Conservation (phyloP, 208 protist species). For the Crithidia thermophila region DNA sequence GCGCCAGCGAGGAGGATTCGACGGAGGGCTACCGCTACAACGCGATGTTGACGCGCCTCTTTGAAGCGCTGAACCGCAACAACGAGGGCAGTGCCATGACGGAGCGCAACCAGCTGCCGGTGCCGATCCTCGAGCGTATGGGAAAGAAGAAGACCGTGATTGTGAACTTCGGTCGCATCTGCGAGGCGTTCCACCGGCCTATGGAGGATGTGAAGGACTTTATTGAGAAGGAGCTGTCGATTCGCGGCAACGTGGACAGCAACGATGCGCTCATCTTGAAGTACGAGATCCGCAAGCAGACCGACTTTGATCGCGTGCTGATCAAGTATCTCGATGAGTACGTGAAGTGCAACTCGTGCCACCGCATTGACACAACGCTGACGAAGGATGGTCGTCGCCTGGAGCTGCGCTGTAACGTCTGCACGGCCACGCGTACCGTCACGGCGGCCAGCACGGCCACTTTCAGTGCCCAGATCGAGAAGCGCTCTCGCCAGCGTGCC, state of each 20-base stretch:
- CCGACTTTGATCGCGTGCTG: conserved; percentile 79
- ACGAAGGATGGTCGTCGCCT: conserved; percentile 74
- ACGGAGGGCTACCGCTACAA: conserved; percentile 71
- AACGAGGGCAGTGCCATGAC: conserved; percentile 65
- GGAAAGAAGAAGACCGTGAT: conserved; percentile 94
- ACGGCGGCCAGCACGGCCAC: conserved; percentile 60
- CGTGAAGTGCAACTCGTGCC: conserved; percentile 92
- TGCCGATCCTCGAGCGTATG: conserved; percentile 81
- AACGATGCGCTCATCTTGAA: conserved; percentile 90
- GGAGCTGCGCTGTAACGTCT: conserved; percentile 80
- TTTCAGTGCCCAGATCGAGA: conserved; percentile 79
- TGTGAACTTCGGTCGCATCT: conserved; percentile 92
- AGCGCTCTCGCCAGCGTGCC: conserved; percentile 72
- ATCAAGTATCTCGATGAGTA: conserved; percentile 91
- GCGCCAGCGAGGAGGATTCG: conserved; percentile 23
- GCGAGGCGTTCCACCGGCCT: conserved; percentile 78
- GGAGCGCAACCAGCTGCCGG: conserved; percentile 80
- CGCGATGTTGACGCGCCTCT: conserved; percentile 72
- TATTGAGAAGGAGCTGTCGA: conserved; percentile 92
- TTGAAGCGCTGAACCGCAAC: conserved; percentile 70
- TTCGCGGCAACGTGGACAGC: conserved; percentile 81
- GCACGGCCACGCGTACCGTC: conserved; percentile 81
- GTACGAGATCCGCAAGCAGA: conserved; percentile 84
- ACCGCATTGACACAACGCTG: conserved; percentile 88
- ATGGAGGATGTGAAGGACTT: conserved; percentile 92